Conservation (phyloP, 768 basidiomycete genomes). For the Hemileccinum rubropunctum region DNA sequence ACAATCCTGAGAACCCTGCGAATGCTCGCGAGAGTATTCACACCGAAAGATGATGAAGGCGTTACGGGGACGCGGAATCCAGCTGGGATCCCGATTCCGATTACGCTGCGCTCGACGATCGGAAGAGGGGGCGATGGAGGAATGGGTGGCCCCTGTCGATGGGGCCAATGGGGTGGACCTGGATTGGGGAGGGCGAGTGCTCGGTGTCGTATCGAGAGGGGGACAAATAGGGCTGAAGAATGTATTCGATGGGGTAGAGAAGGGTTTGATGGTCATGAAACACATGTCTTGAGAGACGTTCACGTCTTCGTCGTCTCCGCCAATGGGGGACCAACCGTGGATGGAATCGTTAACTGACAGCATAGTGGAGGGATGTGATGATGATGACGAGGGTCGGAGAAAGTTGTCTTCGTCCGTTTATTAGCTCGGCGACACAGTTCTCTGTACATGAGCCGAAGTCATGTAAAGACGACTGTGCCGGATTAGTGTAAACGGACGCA, state of each 20-base stretch:
- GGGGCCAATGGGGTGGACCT: background rate
- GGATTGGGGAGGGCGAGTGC: background rate
- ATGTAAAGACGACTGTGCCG: background rate
- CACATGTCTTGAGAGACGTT: slow-evolving; percentile 17
- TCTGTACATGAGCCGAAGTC: background rate
- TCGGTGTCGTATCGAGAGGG: slow-evolving; percentile 9
- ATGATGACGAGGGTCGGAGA: background rate
- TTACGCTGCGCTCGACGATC: slow-evolving; percentile 38
- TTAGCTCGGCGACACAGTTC: slow-evolving; percentile 1
- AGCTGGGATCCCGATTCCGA: slow-evolving; percentile 47
- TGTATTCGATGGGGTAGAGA: background rate
- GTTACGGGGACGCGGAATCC: slow-evolving; percentile 67
- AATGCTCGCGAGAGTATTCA: slow-evolving; percentile 52
- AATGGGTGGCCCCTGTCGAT: background rate
- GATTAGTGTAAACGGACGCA: slow-evolving; percentile 6
- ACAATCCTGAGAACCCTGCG: slow-evolving; percentile 35
- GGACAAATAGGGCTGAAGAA: slow-evolving; percentile 13
- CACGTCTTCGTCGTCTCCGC: slow-evolving; percentile 29
- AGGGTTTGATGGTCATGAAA: slow-evolving; percentile 5
- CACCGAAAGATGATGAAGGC: slow-evolving; percentile 74
- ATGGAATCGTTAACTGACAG: slow-evolving; percentile 10
- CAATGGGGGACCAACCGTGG: slow-evolving; percentile 29
- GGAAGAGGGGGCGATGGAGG: slow-evolving; percentile 35
- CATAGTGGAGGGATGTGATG: slow-evolving; percentile 5
- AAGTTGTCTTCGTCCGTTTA: background rate